phyloP scores from a whole-genome alignment of 306 rosid genomes.

The Alnus glutinosa region DNA sequence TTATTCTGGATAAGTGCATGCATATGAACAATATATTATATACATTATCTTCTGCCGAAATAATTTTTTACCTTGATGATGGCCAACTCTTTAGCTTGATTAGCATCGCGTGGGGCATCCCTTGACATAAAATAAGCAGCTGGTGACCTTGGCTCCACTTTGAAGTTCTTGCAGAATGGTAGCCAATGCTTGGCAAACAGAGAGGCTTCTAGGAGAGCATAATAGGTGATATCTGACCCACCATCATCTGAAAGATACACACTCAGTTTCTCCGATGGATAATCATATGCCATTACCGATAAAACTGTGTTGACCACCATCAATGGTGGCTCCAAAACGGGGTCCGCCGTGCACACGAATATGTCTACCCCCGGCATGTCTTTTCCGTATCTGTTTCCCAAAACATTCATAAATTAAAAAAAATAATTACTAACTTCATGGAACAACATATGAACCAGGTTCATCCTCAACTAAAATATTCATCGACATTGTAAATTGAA shows the following conservation, averaged over 20 bases:
- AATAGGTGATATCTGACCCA: slow-evolving; percentile 62
- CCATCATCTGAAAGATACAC: slow-evolving; percentile 88
- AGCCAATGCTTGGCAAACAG: slow-evolving; percentile 79
- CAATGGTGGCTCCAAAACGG: slow-evolving; percentile 64
- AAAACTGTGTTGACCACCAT: slow-evolving; percentile 80
- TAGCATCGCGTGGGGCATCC: not conserved
- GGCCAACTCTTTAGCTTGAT: slow-evolving; percentile 19
- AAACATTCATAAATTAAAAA: not conserved
- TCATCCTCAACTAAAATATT: too few relatives aligned
- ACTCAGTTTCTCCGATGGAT: slow-evolving; percentile 65
- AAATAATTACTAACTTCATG: not conserved
- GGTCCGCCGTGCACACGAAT: slow-evolving; percentile 88
- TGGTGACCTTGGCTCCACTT: slow-evolving; percentile 73
- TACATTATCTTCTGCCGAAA: too few relatives aligned
- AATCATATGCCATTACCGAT: slow-evolving; percentile 77
- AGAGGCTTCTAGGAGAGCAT: slow-evolving; percentile 64
- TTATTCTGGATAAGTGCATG: too few relatives aligned
- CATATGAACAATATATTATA: too few relatives aligned
- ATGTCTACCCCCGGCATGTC: slow-evolving; percentile 66
- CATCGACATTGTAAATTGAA: too few relatives aligned
- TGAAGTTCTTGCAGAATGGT: slow-evolving; percentile 66
- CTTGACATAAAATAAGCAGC: slow-evolving; percentile 55
- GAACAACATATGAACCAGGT: too few relatives aligned
- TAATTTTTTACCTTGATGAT: slow-evolving; percentile 42
- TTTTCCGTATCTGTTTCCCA: slow-evolving; percentile 44